Conservation (phyloP, 2,329 filamentous ascomycete genomes). For the Neonectria coccinea region DNA sequence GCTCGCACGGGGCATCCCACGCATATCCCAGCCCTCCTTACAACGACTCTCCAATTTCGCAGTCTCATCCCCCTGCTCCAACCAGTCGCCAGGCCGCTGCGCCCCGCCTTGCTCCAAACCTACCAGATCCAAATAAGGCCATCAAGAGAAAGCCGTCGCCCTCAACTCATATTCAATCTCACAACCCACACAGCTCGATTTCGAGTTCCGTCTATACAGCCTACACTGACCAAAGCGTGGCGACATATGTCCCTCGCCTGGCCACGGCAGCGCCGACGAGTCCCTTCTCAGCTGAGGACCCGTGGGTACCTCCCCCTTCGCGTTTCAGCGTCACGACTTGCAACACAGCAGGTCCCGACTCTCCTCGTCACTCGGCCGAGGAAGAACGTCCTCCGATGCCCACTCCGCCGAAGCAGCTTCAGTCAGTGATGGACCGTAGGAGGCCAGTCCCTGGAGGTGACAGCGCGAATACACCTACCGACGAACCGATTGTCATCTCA, state of each 20-base stretch:
- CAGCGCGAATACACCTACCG: conserved; percentile 33
- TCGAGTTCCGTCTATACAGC: conserved; percentile 54
- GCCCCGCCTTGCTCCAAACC: conserved; percentile 38
- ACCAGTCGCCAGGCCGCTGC: conserved; percentile 20
- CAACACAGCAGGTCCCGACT: conserved; percentile 58
- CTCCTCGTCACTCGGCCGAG: conserved; percentile 42
- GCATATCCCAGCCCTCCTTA: conserved; percentile 52
- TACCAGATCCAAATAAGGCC: conserved; percentile 51
- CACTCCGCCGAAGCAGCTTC: conserved; percentile 34
- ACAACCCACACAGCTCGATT: conserved; percentile 48
- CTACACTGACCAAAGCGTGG: conserved; percentile 41
- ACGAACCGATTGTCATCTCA: conserved; percentile 47
- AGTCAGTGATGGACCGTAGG: conserved; percentile 49
- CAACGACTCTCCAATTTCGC: conserved; percentile 41
- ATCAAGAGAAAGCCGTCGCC: conserved; percentile 61
- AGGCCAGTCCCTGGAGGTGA: conserved; percentile 46
- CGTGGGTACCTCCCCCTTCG: conserved; percentile 66
- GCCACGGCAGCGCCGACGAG: conserved; percentile 29
- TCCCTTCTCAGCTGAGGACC: conserved; percentile 43
- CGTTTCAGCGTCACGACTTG: conserved; percentile 75
- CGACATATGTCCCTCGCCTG: conserved; percentile 29
- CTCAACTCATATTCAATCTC: conserved; percentile 42
- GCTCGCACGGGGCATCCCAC: conserved; percentile 37
- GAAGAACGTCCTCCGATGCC: conserved; percentile 45
- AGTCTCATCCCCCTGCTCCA: conserved; percentile 36